These are phyloP conservation scores for Pythium coloratum DNA, from an alignment of 352 stramenopile genomes.

Conservation along the genomic window DNA sequence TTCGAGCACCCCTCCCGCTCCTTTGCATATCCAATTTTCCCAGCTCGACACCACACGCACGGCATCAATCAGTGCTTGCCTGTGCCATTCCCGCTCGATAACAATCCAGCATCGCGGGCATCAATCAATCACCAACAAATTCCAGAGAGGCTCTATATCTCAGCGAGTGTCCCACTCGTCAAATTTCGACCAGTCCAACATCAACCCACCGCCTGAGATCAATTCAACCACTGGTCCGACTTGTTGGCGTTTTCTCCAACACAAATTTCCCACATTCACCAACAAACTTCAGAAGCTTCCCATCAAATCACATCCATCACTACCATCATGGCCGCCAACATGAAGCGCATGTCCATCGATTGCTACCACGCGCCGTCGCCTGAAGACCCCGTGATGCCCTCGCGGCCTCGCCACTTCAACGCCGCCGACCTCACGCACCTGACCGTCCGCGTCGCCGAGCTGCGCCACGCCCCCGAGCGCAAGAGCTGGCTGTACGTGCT, in stretches of 20 bases:
- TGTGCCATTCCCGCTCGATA: no score
- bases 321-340: constrained; percentile 8
- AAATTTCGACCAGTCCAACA: background rate
- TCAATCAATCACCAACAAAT: constrained; percentile 1
- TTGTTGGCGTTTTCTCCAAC: constrained; percentile 1
- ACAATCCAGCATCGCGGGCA: background rate
- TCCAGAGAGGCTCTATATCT: constrained; percentile 2
- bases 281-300: constrained; percentile 9
- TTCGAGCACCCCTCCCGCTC: background rate
- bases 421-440: constrained; percentile 51
- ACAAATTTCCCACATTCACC: constrained; percentile 6
- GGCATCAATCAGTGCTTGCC: background rate
- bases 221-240: background rate
- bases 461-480: constrained; percentile 47
- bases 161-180: background rate
- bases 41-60: background rate
- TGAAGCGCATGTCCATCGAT: constrained; percentile 19
- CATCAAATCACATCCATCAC: background rate
- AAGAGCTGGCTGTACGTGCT: constrained; percentile 72
- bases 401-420: constrained; percentile 15
- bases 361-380: constrained; percentile 1
- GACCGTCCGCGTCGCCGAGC: constrained; percentile 52
- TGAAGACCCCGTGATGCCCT: background rate
- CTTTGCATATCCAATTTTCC: constrained; percentile 8
- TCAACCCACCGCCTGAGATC: background rate